These are phyloP conservation scores for Quercus rubra DNA, from an alignment of 306 rosid species.

Conservation along the genomic window DNA sequence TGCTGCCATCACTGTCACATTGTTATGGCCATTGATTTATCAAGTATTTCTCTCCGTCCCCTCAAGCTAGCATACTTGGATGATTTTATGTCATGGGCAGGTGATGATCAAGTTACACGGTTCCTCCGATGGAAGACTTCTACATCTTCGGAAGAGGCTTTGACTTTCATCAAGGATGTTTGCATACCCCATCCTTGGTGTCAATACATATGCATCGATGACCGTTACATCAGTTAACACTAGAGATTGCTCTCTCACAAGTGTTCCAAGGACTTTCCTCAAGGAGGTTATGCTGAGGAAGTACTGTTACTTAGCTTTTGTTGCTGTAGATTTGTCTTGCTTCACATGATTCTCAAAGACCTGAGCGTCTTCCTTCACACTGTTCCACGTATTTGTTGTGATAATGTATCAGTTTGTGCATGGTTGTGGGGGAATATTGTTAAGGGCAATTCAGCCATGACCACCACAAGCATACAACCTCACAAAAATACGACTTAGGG, in stretches of 20 bases:
- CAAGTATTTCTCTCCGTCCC: slow-evolving; percentile 38
- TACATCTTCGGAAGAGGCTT: slow-evolving; percentile 49
- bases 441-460: no score
- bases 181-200: slow-evolving; percentile 70
- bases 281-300: slow-evolving; percentile 59
- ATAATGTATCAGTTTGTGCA: no score
- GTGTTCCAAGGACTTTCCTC: slow-evolving; percentile 40
- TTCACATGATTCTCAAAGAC: no score
- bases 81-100: slow-evolving; percentile 54
- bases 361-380: no score
- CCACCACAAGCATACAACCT: no score
- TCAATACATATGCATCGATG: slow-evolving; percentile 46
- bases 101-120: slow-evolving; percentile 44
- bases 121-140: slow-evolving; percentile 34
- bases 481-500: no score
- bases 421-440: no score
- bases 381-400: no score
- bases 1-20: no score
- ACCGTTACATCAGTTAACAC: slow-evolving; percentile 45
- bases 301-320: not conserved
- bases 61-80: slow-evolving; percentile 50
- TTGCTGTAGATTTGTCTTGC: no score
- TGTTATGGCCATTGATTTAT: slow-evolving; percentile 28
- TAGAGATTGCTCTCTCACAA: slow-evolving; percentile 34
- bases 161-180: slow-evolving; percentile 46